Conservation (phyloP, 345 rosid species). For the Hypericum androsaemum region DNA sequence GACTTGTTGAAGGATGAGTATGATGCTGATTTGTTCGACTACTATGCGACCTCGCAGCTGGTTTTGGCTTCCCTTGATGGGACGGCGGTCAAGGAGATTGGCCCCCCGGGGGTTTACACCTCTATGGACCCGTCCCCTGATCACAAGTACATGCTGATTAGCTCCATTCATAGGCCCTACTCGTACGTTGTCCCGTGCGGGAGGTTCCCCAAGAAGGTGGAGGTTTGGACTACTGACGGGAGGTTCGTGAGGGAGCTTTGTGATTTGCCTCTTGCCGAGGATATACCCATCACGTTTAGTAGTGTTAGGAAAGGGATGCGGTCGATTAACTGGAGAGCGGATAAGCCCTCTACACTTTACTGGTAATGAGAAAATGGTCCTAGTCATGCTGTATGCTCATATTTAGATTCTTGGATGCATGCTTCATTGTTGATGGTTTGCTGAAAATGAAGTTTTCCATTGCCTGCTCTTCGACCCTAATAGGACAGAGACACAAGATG, state of each 20-base stretch:
- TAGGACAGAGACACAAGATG: conserved; percentile 99
- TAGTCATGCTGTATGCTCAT: neutral
- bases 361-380: conserved; percentile 39
- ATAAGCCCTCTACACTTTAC: conserved; percentile 79
- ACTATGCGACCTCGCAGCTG: conserved; percentile 80
- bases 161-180: conserved; percentile 76
- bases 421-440: too few relatives aligned
- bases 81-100: conserved; percentile 40
- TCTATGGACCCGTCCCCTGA: conserved; percentile 93
- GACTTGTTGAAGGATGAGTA: conserved; percentile 88
- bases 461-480: conserved; percentile 9
- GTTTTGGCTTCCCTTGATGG: conserved; percentile 76
- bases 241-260: conserved; percentile 69
- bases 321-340: conserved; percentile 89
- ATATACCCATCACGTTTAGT: conserved; percentile 79
- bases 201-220: conserved; percentile 90
- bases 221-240: conserved; percentile 76
- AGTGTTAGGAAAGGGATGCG: conserved; percentile 96
- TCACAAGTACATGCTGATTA: conserved; percentile 55
- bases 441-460: too few relatives aligned
- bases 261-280: conserved; percentile 87
- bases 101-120: conserved; percentile 75
- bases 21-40: conserved; percentile 89
- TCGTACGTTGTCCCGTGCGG: conserved; percentile 91
- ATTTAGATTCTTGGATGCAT: too few relatives aligned